Conservation (phyloP, 2,329 filamentous ascomycete genomes). For the Ophiostoma australiae region DNA sequence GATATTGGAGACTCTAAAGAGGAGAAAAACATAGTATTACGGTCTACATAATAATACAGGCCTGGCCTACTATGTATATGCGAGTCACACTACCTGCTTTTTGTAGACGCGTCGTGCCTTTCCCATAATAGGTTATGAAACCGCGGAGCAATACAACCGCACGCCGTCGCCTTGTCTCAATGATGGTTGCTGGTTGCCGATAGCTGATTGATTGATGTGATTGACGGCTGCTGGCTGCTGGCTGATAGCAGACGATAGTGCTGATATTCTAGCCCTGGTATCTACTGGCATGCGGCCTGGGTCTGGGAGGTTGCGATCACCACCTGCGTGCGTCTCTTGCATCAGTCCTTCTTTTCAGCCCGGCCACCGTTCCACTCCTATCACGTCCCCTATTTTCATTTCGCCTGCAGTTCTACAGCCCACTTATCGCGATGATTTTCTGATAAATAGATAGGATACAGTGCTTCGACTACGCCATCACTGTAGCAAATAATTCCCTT, state of each 20-base stretch:
- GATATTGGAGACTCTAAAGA: not conserved
- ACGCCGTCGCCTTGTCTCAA: slow-evolving; percentile 5
- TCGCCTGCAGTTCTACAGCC: slow-evolving; percentile 1
- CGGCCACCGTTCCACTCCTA: not conserved
- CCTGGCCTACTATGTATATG: not conserved
- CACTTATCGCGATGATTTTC: slow-evolving; percentile 1
- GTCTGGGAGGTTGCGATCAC: slow-evolving; percentile 3
- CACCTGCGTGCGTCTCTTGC: not conserved
- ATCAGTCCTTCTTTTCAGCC: not conserved
- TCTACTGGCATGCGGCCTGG: not conserved
- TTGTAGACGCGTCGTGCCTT: not conserved
- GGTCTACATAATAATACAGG: too few relatives aligned
- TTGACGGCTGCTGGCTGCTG: not conserved
- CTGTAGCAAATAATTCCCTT: not conserved
- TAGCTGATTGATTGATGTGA: not conserved
- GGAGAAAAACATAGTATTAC: too few relatives aligned
- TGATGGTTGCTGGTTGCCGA: not conserved
- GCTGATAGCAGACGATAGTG: too few relatives aligned
- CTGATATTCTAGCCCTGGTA: not conserved
- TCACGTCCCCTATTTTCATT: not conserved
- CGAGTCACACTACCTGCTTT: not conserved
- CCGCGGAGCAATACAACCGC: slow-evolving; percentile 1
- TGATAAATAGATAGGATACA: not conserved
- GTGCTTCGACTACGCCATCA: not conserved
- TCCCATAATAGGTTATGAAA: not conserved